Evolutionary conservation across 2,329 filamentous ascomycete species (phyloP).

Genomic region (Xylariaceae sp.): DNA sequence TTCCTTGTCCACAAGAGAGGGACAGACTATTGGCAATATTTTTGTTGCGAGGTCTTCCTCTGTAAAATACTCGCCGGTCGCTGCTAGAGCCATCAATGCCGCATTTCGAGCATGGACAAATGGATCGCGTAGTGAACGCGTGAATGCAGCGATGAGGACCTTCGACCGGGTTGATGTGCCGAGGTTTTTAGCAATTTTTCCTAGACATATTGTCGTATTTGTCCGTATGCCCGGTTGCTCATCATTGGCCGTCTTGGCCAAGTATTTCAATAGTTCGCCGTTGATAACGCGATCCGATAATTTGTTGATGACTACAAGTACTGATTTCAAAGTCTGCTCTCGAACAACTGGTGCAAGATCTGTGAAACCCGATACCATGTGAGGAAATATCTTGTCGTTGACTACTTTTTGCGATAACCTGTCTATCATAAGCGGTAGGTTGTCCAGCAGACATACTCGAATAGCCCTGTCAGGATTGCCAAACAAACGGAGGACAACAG

Average conservation of each 20-base stretch:
- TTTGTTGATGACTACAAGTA: slow-evolving; percentile 81
- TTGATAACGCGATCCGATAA: slow-evolving; percentile 91
- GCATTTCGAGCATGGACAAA: slow-evolving; percentile 94
- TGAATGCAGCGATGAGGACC: slow-evolving; percentile 89
- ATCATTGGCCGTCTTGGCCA: slow-evolving; percentile 95
- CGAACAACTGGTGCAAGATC: slow-evolving; percentile 86
- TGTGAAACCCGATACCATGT: slow-evolving; percentile 93
- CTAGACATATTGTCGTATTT: slow-evolving; percentile 95
- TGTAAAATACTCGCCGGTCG: slow-evolving; percentile 79
- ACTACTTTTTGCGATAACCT: slow-evolving; percentile 82
- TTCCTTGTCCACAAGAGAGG: slow-evolving; percentile 87
- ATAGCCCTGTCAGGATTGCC: slow-evolving; percentile 87
- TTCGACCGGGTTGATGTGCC: slow-evolving; percentile 76
- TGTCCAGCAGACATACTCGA: slow-evolving; percentile 85
- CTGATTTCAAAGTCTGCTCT: slow-evolving; percentile 93
- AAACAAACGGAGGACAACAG: slow-evolving; percentile 83
- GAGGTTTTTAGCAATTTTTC: slow-evolving; percentile 90
- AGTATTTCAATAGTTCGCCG: slow-evolving; percentile 81
- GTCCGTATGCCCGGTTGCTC: slow-evolving; percentile 96
- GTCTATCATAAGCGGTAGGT: slow-evolving; percentile 86
- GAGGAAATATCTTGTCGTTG: slow-evolving; percentile 94
- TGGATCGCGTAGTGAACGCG: slow-evolving; percentile 82
- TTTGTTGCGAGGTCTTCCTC: slow-evolving; percentile 86
- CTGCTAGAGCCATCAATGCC: slow-evolving; percentile 77
- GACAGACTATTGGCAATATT: slow-evolving; percentile 79